phyloP scores from a whole-genome alignment of 2,329 filamentous ascomycete genomes.

The Chalara sp. region DNA sequence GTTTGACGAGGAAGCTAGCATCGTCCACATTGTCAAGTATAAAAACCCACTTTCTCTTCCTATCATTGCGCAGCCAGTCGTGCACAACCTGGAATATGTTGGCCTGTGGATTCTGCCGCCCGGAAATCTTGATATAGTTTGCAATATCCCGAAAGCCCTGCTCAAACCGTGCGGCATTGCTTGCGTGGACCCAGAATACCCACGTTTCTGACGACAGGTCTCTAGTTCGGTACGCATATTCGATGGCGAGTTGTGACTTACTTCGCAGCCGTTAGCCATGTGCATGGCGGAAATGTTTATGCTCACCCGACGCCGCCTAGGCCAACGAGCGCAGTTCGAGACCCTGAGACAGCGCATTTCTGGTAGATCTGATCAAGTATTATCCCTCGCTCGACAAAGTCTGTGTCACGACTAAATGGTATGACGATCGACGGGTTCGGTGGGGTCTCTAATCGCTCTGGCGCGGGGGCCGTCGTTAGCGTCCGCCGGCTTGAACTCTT shows the following conservation, averaged over 20 bases:
- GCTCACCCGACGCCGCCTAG: conserved; percentile 11
- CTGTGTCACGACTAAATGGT: background rate
- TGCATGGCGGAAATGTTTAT: conserved; percentile 5
- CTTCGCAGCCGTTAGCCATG: conserved; percentile 9
- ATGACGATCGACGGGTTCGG: background rate
- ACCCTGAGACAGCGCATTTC: background rate
- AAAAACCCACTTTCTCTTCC: conserved; percentile 25
- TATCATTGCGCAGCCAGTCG: conserved; percentile 23
- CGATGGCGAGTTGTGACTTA: conserved; percentile 19
- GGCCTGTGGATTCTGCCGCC: conserved; percentile 23
- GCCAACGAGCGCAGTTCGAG: background rate
- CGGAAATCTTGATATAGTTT: conserved; percentile 23
- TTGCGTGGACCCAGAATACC: conserved; percentile 34
- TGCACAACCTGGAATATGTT: conserved; percentile 29
- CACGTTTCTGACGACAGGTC: conserved; percentile 11
- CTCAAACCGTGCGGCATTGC: conserved; percentile 28
- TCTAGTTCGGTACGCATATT: conserved; percentile 29
- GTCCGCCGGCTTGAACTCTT: background rate
- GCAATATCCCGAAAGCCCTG: conserved; percentile 30
- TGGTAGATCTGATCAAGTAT: background rate
- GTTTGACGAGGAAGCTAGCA: conserved; percentile 10
- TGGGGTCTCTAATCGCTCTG: background rate
- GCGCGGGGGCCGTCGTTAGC: background rate
- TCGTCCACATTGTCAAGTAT: conserved; percentile 32
- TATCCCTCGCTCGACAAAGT: background rate